Evolutionary conservation across 345 rosid genomes (phyloP).

Genomic region (Pseudoturritis turrita): DNA sequence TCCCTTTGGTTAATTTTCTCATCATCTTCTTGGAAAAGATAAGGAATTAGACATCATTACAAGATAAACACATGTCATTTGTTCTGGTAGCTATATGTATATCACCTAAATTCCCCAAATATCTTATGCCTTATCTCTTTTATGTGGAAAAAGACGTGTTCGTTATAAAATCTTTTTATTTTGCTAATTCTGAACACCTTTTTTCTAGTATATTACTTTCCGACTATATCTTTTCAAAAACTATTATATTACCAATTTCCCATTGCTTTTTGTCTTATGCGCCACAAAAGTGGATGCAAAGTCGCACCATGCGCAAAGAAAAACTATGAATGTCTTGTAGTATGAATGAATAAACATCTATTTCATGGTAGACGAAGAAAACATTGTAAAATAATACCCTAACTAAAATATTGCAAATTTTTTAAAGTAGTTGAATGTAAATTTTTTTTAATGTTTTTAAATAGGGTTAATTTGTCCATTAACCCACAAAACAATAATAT

Average conservation of each 20-base stretch:
- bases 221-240: neutral
- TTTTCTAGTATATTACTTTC: neutral
- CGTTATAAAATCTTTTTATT: neutral
- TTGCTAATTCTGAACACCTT: neutral
- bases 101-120: neutral
- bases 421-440: too few relatives aligned
- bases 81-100: neutral
- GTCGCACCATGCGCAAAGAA: neutral
- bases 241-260: neutral
- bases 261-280: neutral
- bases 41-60: neutral
- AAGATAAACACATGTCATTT: neutral
- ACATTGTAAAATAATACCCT: too few relatives aligned
- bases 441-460: too few relatives aligned
- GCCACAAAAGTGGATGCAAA: neutral
- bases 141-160: neutral
- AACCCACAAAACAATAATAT: too few relatives aligned
- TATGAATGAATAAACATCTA: too few relatives aligned
- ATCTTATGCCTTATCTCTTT: neutral
- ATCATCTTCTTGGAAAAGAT: conserved; percentile 1
- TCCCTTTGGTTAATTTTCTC: neutral
- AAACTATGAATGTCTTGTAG: neutral
- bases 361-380: too few relatives aligned
- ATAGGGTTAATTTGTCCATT: too few relatives aligned
- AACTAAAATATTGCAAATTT: too few relatives aligned